Evolutionary conservation across 176 grass and related monocot genomes (phyloP).

Genomic region (Areca catechu): DNA sequence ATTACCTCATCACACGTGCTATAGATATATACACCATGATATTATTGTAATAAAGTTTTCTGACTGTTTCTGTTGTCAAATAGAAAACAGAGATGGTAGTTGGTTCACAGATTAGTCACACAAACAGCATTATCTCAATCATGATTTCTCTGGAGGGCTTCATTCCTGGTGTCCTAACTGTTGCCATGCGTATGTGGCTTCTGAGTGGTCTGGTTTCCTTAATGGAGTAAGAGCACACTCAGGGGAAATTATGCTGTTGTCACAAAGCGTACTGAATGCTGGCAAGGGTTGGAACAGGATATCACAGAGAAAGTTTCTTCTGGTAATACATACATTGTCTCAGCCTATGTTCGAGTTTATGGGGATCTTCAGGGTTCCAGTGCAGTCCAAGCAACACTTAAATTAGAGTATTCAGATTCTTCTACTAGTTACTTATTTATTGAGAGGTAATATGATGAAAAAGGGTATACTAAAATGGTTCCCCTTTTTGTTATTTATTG

Average conservation of each 20-base stretch:
- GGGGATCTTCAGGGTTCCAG: conserved; percentile 33
- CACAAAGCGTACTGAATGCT: conserved; percentile 63
- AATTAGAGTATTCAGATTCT: conserved; percentile 51
- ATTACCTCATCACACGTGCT: no score
- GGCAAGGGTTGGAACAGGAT: conserved; percentile 89
- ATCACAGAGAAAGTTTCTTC: conserved; percentile 61
- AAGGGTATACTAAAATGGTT: conserved; percentile 19
- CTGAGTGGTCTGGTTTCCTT: conserved; percentile 78
- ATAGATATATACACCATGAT: no score
- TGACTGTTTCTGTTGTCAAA: conserved; percentile 18
- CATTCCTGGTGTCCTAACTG: conserved; percentile 47
- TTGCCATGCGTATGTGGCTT: conserved; percentile 82
- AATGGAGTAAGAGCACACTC: conserved; percentile 55
- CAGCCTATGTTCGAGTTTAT: conserved; percentile 54
- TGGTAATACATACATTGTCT: conserved; percentile 40
- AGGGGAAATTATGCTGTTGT: conserved; percentile 81
- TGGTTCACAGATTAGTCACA: conserved; percentile 15
- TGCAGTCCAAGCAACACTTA: conserved; percentile 63
- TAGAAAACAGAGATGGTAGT: conserved; percentile 38
- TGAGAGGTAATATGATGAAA: conserved; percentile 41
- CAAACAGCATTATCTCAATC: conserved; percentile 51
- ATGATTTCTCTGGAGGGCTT: conserved; percentile 62
- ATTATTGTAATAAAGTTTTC: neutral
- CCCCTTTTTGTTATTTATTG: neutral
- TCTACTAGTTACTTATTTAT: conserved; percentile 45